Evolutionary conservation across 2,329 filamentous ascomycete genomes (phyloP).

Genomic region (Ophiobolus disseminans): DNA sequence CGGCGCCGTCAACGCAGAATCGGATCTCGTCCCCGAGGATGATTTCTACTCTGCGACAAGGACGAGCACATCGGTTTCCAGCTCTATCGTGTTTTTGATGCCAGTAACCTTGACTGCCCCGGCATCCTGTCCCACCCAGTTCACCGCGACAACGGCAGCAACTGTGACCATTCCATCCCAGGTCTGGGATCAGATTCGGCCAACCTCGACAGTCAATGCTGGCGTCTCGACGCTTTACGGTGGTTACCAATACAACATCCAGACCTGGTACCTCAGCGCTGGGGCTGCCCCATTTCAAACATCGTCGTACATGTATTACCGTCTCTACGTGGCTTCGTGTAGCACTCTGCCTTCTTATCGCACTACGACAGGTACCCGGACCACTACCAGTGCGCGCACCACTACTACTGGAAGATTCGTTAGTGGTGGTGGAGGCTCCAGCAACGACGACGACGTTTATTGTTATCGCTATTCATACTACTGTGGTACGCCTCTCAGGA

Average conservation of each 20-base stretch:
- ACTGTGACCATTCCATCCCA: constrained; percentile 29
- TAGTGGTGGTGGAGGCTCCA: constrained; percentile 7
- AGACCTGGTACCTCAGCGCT: constrained; percentile 36
- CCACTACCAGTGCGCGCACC: too few species aligned
- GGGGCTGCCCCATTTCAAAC: constrained; percentile 36
- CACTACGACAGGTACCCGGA: too few species aligned
- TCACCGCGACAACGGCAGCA: constrained; percentile 26
- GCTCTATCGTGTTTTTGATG: constrained; percentile 31
- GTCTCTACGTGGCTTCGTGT: constrained; percentile 33
- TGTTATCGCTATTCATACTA: constrained; percentile 15
- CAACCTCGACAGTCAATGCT: constrained; percentile 25
- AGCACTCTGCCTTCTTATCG: constrained; percentile 22
- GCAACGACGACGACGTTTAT: constrained; percentile 2
- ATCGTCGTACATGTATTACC: constrained; percentile 29
- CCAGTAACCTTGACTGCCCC: constrained; percentile 41
- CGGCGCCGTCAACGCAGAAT: constrained; percentile 26
- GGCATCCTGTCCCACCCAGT: constrained; percentile 33
- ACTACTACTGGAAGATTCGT: constrained; percentile 5
- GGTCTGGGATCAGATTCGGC: constrained; percentile 32
- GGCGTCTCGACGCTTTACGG: constrained; percentile 12
- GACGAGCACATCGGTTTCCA: constrained; percentile 11
- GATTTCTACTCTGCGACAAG: constrained; percentile 14
- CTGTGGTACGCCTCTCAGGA: constrained; percentile 24
- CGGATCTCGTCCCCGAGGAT: constrained; percentile 30
- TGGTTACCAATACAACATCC: constrained; percentile 15